Percentiles rank a stretch among this genome's conserved stretches.
Conservation (phyloP, 768 basidiomycete genomes). For the Hygrocybe punicea region DNA sequence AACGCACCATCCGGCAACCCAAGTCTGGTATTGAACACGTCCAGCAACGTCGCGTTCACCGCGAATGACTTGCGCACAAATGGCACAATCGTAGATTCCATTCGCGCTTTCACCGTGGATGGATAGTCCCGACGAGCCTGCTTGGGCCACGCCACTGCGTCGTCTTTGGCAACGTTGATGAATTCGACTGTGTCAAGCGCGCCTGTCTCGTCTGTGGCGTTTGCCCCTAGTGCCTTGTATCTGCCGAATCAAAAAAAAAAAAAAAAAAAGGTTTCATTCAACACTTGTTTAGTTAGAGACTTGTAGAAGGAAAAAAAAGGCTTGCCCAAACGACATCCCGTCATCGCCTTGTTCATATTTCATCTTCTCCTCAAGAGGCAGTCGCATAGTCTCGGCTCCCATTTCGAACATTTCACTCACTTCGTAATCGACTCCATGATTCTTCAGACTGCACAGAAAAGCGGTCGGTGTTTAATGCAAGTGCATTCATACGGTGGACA, state of each 20-base stretch:
- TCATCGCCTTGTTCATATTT: slow-evolving; percentile 55
- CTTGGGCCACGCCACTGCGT: slow-evolving; percentile 57
- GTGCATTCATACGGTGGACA: too few species aligned
- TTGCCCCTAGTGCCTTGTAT: slow-evolving; percentile 63
- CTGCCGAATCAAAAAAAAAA: slow-evolving; percentile 20
- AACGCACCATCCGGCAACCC: slow-evolving; percentile 52
- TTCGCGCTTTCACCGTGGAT: slow-evolving; percentile 45
- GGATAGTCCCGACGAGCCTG: slow-evolving; percentile 58
- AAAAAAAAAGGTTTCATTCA: background rate
- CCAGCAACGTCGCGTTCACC: slow-evolving; percentile 51
- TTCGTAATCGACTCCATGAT: slow-evolving; percentile 51
- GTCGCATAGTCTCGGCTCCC: slow-evolving; percentile 50
- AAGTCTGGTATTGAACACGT: slow-evolving; percentile 55
- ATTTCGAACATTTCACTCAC: slow-evolving; percentile 53
- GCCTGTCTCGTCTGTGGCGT: slow-evolving; percentile 59
- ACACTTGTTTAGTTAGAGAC: too few species aligned
- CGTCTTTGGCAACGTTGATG: slow-evolving; percentile 67
- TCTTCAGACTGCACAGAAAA: slow-evolving; percentile 42
- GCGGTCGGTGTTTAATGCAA: too few species aligned
- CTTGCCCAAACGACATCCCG: slow-evolving; percentile 41
- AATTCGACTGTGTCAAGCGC: slow-evolving; percentile 57
- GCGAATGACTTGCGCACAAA: slow-evolving; percentile 58
- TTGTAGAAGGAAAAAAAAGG: background rate
- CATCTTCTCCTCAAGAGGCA: slow-evolving; percentile 56
- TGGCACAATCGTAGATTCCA: slow-evolving; percentile 48